Conservation (phyloP, 495 filamentous ascomycete species). For the Aspergillus coremiiformis region DNA sequence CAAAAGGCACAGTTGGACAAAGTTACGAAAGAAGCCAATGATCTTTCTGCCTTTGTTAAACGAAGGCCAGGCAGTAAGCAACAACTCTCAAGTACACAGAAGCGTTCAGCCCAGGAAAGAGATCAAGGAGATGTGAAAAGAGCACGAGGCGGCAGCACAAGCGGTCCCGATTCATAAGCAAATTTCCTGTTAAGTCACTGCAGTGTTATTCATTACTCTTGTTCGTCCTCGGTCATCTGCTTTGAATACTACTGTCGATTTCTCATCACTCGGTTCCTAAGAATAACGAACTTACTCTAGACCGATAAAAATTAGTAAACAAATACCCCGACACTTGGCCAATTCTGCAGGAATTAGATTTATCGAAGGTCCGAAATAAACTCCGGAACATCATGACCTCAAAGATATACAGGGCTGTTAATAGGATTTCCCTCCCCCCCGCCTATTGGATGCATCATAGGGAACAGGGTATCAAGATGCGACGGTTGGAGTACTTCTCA, state of each 20-base stretch:
- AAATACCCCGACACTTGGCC: too few species aligned
- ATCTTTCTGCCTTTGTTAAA: constrained; percentile 75
- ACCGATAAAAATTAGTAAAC: not conserved
- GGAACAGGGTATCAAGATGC: not conserved
- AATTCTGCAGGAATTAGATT: not conserved
- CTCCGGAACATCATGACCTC: too few species aligned
- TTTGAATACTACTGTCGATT: too few species aligned
- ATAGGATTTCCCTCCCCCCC: too few species aligned
- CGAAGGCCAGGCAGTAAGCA: constrained; percentile 48
- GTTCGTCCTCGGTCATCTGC: not conserved
- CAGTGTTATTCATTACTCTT: not conserved
- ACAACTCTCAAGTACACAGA: constrained; percentile 10
- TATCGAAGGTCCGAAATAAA: not conserved
- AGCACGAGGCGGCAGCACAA: constrained; percentile 17
- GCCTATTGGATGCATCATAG: not conserved
- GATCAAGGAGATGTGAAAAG: constrained; percentile 23
- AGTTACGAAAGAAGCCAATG: constrained; percentile 71
- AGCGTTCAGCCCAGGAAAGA: constrained; percentile 25
- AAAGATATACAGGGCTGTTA: too few species aligned
- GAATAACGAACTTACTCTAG: not conserved
- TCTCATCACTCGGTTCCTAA: not conserved
- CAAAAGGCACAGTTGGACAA: constrained; percentile 65
- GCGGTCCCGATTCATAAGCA: not conserved
- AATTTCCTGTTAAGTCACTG: not conserved
- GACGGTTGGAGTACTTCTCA: not conserved